Conservation (phyloP, 31 red algal species). For the Asparagopsis taxiformis region DNA sequence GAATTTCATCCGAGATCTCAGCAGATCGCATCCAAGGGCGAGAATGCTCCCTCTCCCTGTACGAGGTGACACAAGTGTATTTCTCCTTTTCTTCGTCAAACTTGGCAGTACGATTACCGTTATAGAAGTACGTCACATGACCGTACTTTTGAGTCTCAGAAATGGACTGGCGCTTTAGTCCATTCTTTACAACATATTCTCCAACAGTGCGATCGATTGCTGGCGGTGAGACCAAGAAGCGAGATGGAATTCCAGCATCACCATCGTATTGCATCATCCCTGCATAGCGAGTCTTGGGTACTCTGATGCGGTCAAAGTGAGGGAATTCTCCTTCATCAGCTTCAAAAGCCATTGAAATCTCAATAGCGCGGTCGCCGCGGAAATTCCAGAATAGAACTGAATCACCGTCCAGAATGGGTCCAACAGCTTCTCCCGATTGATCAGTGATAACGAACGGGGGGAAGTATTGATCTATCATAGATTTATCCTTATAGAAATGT, state of each 20-base stretch:
- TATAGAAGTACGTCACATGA: constrained; percentile 94
- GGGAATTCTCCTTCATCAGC: constrained; percentile 62
- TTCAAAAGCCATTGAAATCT: constrained; percentile 90
- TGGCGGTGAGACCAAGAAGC: constrained; percentile 69
- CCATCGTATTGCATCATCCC: constrained; percentile 95
- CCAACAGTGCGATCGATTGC: constrained; percentile 65
- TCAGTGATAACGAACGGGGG: constrained; percentile 80
- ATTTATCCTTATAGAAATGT: constrained; percentile 76
- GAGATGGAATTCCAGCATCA: constrained; percentile 63
- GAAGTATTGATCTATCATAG: constrained; percentile 85
- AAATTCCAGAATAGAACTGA: constrained; percentile 89
- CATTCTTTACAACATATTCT: constrained; percentile 68
- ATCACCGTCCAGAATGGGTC: constrained; percentile 76
- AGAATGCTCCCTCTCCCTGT: constrained; percentile 56
- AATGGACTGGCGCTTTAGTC: constrained; percentile 59
- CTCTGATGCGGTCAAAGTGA: constrained; percentile 67
- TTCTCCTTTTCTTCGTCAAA: constrained; percentile 72
- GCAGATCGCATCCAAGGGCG: constrained; percentile 75
- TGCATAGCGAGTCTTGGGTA: constrained; percentile 76
- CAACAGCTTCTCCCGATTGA: constrained; percentile 57
- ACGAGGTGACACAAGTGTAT: constrained; percentile 72
- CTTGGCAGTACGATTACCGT: constrained; percentile 81
- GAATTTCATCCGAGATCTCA: constrained; percentile 77
- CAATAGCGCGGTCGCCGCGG: constrained; percentile 83
- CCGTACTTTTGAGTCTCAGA: constrained; percentile 92